Evolutionary conservation across 495 filamentous ascomycete genomes (phyloP).

Genomic region (Ascodesmis nigricans): DNA sequence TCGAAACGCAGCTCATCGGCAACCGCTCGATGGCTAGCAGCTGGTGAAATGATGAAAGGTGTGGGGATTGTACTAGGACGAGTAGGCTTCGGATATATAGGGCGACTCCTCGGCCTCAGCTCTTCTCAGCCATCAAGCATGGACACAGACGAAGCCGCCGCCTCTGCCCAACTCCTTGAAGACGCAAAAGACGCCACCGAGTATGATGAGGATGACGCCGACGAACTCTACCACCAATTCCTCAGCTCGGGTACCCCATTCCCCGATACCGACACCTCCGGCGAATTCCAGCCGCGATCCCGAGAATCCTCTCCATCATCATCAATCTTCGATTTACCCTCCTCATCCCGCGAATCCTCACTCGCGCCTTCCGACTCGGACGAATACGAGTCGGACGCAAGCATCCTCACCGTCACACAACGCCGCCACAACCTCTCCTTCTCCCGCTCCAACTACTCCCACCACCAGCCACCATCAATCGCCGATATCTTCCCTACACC

Average conservation of each 20-base stretch:
- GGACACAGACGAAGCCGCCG: background rate
- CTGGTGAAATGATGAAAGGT: conserved; percentile 16
- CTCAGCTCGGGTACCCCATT: background rate
- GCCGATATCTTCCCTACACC: conserved; percentile 43
- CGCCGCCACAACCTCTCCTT: conserved; percentile 7
- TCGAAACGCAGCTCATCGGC: background rate
- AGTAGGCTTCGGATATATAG: background rate
- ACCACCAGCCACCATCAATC: conserved; percentile 36
- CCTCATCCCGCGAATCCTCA: conserved; percentile 2
- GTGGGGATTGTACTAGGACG: conserved; percentile 11
- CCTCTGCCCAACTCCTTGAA: conserved; percentile 1
- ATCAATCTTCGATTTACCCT: no score
- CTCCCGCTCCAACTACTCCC: conserved; percentile 23
- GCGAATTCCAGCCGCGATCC: conserved; percentile 25
- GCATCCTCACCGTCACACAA: conserved; percentile 43
- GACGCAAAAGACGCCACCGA: background rate
- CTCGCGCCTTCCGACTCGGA: no score
- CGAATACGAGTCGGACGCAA: conserved; percentile 34
- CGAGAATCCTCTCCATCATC: conserved; percentile 1
- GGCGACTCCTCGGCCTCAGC: conserved; percentile 5
- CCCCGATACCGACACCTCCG: conserved; percentile 23
- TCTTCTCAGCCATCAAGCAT: conserved; percentile 4
- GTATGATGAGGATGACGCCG: background rate
- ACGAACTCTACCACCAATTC: background rate
- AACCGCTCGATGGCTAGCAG: conserved; percentile 11